Conservation (phyloP, 2,329 filamentous ascomycete species). For the Alternaria ventricosa region DNA sequence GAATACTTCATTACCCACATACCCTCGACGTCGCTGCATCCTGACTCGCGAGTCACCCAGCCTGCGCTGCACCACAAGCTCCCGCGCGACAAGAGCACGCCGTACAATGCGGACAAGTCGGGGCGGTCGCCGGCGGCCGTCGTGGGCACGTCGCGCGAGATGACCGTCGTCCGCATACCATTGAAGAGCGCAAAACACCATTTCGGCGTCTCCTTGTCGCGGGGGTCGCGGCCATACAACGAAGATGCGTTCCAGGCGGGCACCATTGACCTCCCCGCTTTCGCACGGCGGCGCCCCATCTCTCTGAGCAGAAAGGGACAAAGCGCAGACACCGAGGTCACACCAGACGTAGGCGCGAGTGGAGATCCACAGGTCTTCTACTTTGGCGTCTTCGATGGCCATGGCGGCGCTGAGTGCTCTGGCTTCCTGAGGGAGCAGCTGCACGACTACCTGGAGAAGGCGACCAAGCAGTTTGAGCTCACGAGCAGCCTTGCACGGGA, state of each 20-base stretch:
- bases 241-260: constrained; percentile 95
- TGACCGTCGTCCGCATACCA: constrained; percentile 94
- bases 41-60: constrained; percentile 70
- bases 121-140: constrained; percentile 46
- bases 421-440: constrained; percentile 83
- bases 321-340: constrained; percentile 62
- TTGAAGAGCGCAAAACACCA: constrained; percentile 94
- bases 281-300: constrained; percentile 81
- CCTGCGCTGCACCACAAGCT: constrained; percentile 80
- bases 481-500: constrained; percentile 69
- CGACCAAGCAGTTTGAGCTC: constrained; percentile 77
- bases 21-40: constrained; percentile 89
- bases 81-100: constrained; percentile 81
- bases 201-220: constrained; percentile 79
- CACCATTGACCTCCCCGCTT: constrained; percentile 90
- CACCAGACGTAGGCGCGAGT: constrained; percentile 74
- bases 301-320: constrained; percentile 56
- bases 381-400: constrained; percentile 95
- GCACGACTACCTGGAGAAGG: constrained; percentile 86
- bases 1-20: constrained; percentile 98
- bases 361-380: constrained; percentile 98
- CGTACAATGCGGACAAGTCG: constrained; percentile 64
- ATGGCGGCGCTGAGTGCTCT: constrained; percentile 88
- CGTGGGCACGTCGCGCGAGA: constrained; percentile 63
- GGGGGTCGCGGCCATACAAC: constrained; percentile 86